phyloP scores from a whole-genome alignment of 345 rosid species.

The Pistacia integerrima region DNA sequence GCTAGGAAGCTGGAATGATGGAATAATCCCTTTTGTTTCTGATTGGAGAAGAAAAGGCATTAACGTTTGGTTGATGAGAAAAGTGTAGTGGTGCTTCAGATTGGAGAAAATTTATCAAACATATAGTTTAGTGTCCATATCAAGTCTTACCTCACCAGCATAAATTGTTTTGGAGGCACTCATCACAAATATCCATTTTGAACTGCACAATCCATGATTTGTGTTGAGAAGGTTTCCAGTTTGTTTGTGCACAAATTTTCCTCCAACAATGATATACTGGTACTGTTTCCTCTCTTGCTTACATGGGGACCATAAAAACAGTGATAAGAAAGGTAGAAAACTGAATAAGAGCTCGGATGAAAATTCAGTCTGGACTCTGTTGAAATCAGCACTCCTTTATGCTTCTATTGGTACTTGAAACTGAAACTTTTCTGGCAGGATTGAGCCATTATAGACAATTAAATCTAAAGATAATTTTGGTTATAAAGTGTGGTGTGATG shows the following conservation, averaged over 20 bases:
- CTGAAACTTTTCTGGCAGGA: not conserved
- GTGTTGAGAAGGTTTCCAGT: conserved; percentile 34
- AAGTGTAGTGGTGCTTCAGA: not conserved
- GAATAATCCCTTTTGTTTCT: conserved; percentile 61
- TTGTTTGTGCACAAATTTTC: conserved; percentile 33
- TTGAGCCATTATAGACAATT: not conserved
- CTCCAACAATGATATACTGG: conserved; percentile 27
- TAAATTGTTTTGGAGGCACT: conserved; percentile 36
- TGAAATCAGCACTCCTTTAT: not conserved
- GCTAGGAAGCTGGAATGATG: conserved; percentile 67
- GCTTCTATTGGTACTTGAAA: not conserved
- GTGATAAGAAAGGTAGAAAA: not conserved
- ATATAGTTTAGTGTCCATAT: not conserved
- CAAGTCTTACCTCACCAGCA: conserved; percentile 37
- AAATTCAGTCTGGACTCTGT: not conserved
- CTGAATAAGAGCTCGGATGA: not conserved
- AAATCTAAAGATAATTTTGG: not conserved
- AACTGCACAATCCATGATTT: conserved; percentile 16
- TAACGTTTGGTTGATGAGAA: not conserved
- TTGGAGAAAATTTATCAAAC: not conserved
- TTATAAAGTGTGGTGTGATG: not conserved
- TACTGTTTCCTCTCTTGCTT: conserved; percentile 41
- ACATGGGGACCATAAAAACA: conserved; percentile 7
- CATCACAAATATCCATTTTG: conserved; percentile 43
- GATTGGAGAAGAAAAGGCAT: conserved; percentile 19